A percentile compares a stretch with the other conserved stretches of the same genome.
These are phyloP conservation scores for Trichosanthes cucumerina DNA, from an alignment of 306 rosid genomes.

Conservation along the genomic window DNA sequence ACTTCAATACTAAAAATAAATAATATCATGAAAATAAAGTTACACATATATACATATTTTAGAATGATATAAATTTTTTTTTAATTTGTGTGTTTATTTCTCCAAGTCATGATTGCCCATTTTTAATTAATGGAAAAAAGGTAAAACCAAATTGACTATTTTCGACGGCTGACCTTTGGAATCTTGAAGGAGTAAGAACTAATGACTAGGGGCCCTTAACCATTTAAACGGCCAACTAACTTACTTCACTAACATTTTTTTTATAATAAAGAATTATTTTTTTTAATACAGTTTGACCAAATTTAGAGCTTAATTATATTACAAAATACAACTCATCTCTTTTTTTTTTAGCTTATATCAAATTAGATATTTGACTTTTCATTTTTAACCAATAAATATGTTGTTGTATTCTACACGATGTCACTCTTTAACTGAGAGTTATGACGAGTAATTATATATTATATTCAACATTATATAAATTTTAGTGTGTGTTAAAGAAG, in stretches of 20 bases:
- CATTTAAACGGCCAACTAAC: conserved; percentile 17
- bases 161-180: conserved; percentile 19
- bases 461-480: no score
- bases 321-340: neutral
- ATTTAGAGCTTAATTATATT: neutral
- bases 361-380: neutral
- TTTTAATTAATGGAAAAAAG: neutral
- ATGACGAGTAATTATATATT: neutral
- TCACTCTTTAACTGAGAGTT: neutral
- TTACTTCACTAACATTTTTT: neutral
- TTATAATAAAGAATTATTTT: neutral
- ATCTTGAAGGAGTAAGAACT: conserved; percentile 13
- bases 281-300: neutral
- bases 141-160: neutral
- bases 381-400: neutral
- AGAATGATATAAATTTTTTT: neutral
- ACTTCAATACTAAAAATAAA: neutral
- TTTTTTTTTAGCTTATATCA: neutral
- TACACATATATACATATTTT: neutral
- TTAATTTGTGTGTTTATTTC: neutral
- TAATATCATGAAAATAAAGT: neutral
- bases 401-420: neutral
- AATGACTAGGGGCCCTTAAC: conserved; percentile 14
- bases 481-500: no score
- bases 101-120: neutral